phyloP scores from a whole-genome alignment of 2,329 filamentous ascomycete genomes.

The Huntiella omanensis region DNA sequence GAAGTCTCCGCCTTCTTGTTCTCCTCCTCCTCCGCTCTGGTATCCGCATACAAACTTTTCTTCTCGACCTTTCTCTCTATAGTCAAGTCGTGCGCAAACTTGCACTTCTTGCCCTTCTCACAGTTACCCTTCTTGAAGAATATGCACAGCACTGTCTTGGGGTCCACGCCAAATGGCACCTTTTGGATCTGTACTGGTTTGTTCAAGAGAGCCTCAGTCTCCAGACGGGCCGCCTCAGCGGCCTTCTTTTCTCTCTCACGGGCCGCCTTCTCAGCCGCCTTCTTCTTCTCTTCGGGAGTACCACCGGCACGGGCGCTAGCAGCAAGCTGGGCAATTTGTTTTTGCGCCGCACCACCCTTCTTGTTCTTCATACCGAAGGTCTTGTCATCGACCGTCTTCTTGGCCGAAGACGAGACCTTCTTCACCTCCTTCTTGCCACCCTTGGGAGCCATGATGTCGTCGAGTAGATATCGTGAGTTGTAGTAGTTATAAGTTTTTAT shows the following conservation, averaged over 20 bases:
- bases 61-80: constrained; percentile 87
- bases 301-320: constrained; percentile 55
- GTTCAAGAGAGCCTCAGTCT: constrained; percentile 66
- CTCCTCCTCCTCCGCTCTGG: constrained; percentile 51
- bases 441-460: constrained; percentile 51
- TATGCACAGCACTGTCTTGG: constrained; percentile 89
- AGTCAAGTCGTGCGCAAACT: constrained; percentile 83
- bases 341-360: constrained; percentile 82
- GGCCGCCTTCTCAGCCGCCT: constrained; percentile 43
- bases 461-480: not conserved
- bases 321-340: constrained; percentile 69
- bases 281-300: constrained; percentile 74
- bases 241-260: constrained; percentile 81
- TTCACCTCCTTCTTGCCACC: constrained; percentile 19
- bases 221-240: constrained; percentile 64
- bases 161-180: constrained; percentile 91
- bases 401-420: constrained; percentile 32
- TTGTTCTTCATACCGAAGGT: constrained; percentile 99
- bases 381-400: constrained; percentile 70
- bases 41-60: constrained; percentile 78
- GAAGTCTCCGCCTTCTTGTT: constrained; percentile 83
- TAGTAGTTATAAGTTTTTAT: too few species aligned
- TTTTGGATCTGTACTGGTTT: constrained; percentile 94
- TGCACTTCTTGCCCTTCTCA: constrained; percentile 95
- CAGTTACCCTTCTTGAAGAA: constrained; percentile 97